phyloP scores from a whole-genome alignment of 495 filamentous ascomycete genomes.

The Astrocystis sublimbata region DNA sequence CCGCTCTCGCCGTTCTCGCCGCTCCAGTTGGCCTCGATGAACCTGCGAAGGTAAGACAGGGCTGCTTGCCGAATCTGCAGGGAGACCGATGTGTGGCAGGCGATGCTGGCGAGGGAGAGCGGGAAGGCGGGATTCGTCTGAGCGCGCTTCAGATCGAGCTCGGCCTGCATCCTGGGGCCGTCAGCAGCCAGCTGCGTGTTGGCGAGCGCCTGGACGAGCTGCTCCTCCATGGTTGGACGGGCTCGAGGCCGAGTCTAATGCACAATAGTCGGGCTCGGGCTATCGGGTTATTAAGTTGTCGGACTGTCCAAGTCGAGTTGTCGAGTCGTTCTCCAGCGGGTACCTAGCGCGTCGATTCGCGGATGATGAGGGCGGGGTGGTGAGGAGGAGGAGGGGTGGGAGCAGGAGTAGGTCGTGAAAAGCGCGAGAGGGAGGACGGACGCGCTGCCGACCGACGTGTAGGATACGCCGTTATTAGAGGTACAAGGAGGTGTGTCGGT shows the following conservation, averaged over 20 bases:
- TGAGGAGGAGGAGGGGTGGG: not conserved
- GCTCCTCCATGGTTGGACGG: slow-evolving; percentile 69
- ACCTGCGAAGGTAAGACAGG: slow-evolving; percentile 73
- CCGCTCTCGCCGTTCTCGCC: slow-evolving; percentile 59
- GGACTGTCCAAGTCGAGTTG: too few relatives aligned
- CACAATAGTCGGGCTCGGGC: not conserved
- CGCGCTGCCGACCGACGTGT: not conserved
- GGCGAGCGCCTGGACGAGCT: slow-evolving; percentile 75
- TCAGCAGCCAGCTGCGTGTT: slow-evolving; percentile 73
- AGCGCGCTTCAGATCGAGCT: slow-evolving; percentile 69
- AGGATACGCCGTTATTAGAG: too few relatives aligned
- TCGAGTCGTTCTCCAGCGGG: not conserved
- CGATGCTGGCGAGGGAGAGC: slow-evolving; percentile 74
- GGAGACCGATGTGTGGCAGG: slow-evolving; percentile 66
- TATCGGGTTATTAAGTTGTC: too few relatives aligned
- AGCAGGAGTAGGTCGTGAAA: too few relatives aligned
- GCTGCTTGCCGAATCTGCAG: slow-evolving; percentile 79
- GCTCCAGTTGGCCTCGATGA: slow-evolving; percentile 78
- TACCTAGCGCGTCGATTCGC: not conserved
- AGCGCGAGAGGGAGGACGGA: not conserved
- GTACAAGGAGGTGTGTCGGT: too few relatives aligned
- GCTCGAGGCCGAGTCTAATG: slow-evolving; percentile 3
- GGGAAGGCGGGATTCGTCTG: slow-evolving; percentile 69
- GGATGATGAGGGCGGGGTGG: not conserved
- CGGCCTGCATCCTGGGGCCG: slow-evolving; percentile 73